A percentile compares a stretch with the other conserved stretches of the same genome.
Evolutionary conservation across 208 protist species (phyloP).

Genomic region (Tetramitus jugosus): DNA sequence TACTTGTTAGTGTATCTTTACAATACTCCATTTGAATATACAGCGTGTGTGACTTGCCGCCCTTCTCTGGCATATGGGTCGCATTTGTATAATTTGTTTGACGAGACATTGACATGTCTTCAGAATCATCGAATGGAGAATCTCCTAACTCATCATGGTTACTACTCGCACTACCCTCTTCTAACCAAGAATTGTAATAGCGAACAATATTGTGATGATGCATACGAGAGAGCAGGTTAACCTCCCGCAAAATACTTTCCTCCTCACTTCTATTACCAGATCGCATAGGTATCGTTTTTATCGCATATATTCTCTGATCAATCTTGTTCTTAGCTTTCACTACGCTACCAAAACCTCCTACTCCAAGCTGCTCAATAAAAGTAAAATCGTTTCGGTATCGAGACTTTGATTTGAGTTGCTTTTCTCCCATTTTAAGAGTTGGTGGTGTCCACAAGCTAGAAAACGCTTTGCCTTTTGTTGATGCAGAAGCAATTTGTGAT

Average conservation of each 20-base stretch:
- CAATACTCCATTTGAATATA: slow-evolving; percentile 27
- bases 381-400: slow-evolving; percentile 16
- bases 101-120: neutral
- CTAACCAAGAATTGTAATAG: slow-evolving; percentile 27
- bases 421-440: neutral
- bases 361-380: neutral
- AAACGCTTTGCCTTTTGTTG: neutral
- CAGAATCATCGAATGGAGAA: neutral
- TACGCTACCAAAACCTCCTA: slow-evolving; percentile 15
- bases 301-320: slow-evolving; percentile 19
- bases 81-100: neutral
- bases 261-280: neutral
- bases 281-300: slow-evolving; percentile 14
- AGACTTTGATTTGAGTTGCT: neutral
- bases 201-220: slow-evolving; percentile 8
- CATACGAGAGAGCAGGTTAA: slow-evolving; percentile 1
- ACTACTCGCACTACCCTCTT: neutral
- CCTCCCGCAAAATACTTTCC: slow-evolving; percentile 18
- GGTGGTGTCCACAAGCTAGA: neutral
- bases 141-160: neutral
- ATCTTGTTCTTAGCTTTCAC: slow-evolving; percentile 7
- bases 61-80: neutral
- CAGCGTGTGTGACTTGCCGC: neutral
- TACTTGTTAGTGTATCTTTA: neutral
- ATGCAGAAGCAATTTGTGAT: neutral